Percentiles rank a stretch among this genome's conserved stretches.
Evolutionary conservation across 495 filamentous ascomycete genomes (phyloP).

Genomic region (Annulohypoxylon maeteangense): DNA sequence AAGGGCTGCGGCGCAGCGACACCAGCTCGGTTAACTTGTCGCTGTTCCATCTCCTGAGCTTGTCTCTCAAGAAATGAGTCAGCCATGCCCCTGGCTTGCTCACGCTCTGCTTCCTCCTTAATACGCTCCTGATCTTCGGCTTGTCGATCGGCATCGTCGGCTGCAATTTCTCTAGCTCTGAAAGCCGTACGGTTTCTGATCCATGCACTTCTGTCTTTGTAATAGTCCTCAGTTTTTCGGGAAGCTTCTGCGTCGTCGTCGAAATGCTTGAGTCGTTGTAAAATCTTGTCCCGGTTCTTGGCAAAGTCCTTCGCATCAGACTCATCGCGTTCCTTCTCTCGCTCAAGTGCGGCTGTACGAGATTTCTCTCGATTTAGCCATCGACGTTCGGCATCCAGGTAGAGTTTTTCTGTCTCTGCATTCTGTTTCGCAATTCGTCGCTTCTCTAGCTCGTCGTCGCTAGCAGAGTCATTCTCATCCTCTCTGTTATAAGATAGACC

Average conservation of each 20-base stretch:
- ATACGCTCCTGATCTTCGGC: conserved; percentile 80
- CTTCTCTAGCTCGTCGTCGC: conserved; percentile 85
- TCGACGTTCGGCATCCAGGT: conserved; percentile 84
- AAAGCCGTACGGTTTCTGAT: conserved; percentile 80
- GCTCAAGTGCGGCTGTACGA: conserved; percentile 81
- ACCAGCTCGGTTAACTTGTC: conserved; percentile 58
- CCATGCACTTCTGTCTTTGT: conserved; percentile 85
- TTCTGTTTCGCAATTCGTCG: conserved; percentile 75
- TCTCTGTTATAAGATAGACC: conserved; percentile 68
- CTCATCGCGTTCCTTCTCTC: conserved; percentile 81
- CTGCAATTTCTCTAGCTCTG: conserved; percentile 73
- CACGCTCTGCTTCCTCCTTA: conserved; percentile 73
- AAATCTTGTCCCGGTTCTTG: conserved; percentile 65
- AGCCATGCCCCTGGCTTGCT: conserved; percentile 85
- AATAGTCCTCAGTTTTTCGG: conserved; percentile 82
- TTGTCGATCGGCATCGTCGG: conserved; percentile 83
- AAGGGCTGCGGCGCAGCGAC: conserved; percentile 80
- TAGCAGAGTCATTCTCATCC: conserved; percentile 89
- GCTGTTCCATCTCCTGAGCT: conserved; percentile 82
- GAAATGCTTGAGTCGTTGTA: conserved; percentile 80
- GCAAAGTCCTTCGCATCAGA: conserved; percentile 77
- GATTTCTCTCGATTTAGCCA: conserved; percentile 91
- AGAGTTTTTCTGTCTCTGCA: conserved; percentile 80
- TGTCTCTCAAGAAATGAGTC: conserved; percentile 93
- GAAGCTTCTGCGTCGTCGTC: conserved; percentile 85